Evolutionary conservation across 208 protist species (phyloP), one percentile per base, ranked within the genome.

Genomic region (Porcisia hertigi): DNA sequence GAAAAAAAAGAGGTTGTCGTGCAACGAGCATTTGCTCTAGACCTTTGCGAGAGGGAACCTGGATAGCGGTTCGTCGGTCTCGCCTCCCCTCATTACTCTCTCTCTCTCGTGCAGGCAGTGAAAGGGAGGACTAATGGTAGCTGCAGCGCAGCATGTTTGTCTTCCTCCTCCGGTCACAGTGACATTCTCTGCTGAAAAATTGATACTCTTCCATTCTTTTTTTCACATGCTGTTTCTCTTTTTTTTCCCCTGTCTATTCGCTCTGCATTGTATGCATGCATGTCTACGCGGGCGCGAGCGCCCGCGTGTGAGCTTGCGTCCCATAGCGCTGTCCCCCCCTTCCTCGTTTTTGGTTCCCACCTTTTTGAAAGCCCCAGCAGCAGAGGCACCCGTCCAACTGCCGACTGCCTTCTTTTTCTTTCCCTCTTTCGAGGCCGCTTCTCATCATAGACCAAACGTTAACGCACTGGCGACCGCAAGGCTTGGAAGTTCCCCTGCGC

Each of bases 381-480:
- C 36, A 65, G 36, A 47, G n/a, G 41, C 7, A 52, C 8, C 63
- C 12, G 63, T 30, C 41, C 7, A 67, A 43, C 63, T 67, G 18
- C 41, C 23, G 8, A n/a, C 23, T 43, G 30, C 34, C 30, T 2
- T 14, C 23, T n/a, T 52, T 23, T 52, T 67, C 47, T 0, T 12
- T n/a, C 25, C 41, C 25, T 67, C 47, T 0, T 20, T 18, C 18
- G 23, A 34, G 63, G 1, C 23, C 63, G 23, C 63, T 67, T 39
- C 63, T 67, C 3, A n/a, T 67, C 36, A 49, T 67, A 67, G 63
- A 67, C n/a, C 23, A 67, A 3, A 18, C 63, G 47, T 49, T 11
- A 3, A 36, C 6, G 18, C 16, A 67, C 7, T 67, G 2, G 41
- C 4, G 41, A 52, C 7, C 11, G 41, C 41, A 67, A 12, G 9